These are phyloP conservation scores for Capsella rubella DNA, from an alignment of 441 rosid species.

Conservation along the genomic window DNA sequence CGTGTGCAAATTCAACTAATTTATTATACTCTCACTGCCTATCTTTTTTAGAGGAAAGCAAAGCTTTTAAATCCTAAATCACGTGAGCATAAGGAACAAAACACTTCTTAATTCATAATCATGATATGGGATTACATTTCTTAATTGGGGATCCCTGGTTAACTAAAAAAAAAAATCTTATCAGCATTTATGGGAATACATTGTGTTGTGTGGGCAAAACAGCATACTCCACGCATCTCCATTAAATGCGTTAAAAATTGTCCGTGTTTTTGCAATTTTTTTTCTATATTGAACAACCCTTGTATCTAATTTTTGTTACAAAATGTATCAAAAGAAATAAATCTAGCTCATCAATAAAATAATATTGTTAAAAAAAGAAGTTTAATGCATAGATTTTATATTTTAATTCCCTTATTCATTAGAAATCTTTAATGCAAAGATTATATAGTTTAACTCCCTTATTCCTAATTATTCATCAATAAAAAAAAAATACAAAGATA, in stretches of 20 bases:
- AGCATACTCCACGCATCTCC: constrained; percentile 11
- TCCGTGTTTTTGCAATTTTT: not conserved
- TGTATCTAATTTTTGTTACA: not conserved
- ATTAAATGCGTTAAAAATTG: constrained; percentile 16
- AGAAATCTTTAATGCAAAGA: not conserved
- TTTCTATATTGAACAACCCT: no score
- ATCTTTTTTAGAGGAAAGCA: not conserved
- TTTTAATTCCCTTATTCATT: not conserved
- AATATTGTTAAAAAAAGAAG: not conserved
- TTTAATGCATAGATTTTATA: no score
- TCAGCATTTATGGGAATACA: constrained; percentile 2
- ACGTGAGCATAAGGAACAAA: not conserved
- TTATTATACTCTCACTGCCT: not conserved
- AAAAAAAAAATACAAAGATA: not conserved
- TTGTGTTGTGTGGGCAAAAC: constrained; percentile 4
- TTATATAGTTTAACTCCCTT: no score
- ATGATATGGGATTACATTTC: not conserved
- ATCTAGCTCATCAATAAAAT: not conserved
- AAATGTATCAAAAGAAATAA: not conserved
- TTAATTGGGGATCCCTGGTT: not conserved
- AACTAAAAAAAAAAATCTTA: not conserved
- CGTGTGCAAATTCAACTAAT: not conserved
- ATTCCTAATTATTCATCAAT: not conserved
- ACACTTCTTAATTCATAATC: not conserved
- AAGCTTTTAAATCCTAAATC: not conserved